These are phyloP conservation scores for Irpex rosettiformis DNA, from an alignment of 1,284 basidiomycete genomes.

Conservation along the genomic window DNA sequence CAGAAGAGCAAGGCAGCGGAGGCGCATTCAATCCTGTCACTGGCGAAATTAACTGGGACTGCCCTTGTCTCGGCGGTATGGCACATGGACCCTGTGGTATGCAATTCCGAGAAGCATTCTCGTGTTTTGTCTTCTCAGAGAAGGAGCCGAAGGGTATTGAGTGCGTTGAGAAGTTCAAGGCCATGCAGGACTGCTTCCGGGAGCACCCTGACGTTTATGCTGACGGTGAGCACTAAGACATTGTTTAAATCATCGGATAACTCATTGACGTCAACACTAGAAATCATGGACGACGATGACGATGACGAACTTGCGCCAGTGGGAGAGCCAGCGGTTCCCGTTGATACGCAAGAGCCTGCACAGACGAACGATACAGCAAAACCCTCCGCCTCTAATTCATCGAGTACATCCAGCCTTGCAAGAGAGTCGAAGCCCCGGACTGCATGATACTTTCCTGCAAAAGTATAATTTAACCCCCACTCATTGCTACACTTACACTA, in stretches of 20 bases:
- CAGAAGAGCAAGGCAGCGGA: constrained; percentile 29
- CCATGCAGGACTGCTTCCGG: constrained; percentile 98
- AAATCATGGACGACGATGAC: constrained; percentile 29
- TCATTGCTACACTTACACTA: not conserved
- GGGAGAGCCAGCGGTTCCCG: not conserved
- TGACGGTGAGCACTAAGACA: constrained; percentile 61
- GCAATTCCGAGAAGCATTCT: constrained; percentile 95
- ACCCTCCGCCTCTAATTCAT: not conserved
- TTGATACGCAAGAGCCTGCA: not conserved
- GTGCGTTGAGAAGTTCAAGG: constrained; percentile 97
- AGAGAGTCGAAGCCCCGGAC: not conserved
- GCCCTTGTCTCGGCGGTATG: constrained; percentile 98
- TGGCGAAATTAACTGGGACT: constrained; percentile 98
- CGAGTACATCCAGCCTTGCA: not conserved
- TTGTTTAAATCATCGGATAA: not conserved
- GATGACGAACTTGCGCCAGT: constrained; percentile 19
- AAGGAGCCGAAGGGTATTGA: constrained; percentile 97
- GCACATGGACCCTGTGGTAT: constrained; percentile 94
- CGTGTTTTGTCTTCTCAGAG: constrained; percentile 95
- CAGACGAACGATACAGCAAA: not conserved
- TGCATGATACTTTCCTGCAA: not conserved
- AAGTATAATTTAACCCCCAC: constrained; percentile 2
- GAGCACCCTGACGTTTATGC: constrained; percentile 94
- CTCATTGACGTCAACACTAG: constrained; percentile 10
- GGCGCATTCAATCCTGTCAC: constrained; percentile 89